Conservation (phyloP, 345 rosid genomes). For the Sonneratia caseolaris region DNA sequence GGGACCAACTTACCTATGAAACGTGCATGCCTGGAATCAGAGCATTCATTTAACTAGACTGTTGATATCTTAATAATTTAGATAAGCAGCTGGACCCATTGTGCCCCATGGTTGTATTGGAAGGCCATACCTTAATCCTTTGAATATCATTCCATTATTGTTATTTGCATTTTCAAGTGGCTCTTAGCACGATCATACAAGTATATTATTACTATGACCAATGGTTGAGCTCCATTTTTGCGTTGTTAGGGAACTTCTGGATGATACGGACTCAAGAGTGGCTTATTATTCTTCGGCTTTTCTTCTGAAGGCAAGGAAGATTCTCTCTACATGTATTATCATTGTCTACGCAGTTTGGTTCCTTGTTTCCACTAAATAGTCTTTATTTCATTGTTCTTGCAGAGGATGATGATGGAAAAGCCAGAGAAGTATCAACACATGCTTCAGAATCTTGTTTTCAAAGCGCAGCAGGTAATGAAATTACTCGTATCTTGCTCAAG, state of each 20-base stretch:
- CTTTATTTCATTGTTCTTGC: conserved; percentile 16
- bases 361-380: conserved; percentile 17
- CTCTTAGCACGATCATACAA: not conserved
- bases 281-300: conserved; percentile 96
- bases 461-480: conserved; percentile 81
- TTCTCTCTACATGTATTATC: not conserved
- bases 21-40: not conserved
- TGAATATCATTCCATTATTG: not conserved
- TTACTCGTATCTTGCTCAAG: not conserved
- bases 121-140: not conserved
- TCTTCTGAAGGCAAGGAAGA: conserved; percentile 72
- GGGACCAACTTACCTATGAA: not conserved
- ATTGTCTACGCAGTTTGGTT: not conserved
- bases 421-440: conserved; percentile 89
- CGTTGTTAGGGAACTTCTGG: conserved; percentile 73
- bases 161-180: not conserved
- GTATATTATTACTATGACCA: not conserved
- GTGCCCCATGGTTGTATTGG: not conserved
- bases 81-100: not conserved
- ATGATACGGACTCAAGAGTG: conserved; percentile 94
- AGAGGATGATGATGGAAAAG: conserved; percentile 99
- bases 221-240: conserved; percentile 6
- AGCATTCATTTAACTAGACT: not conserved
- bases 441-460: conserved; percentile 89
- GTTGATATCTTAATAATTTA: not conserved